Conservation (phyloP, 768 basidiomycete genomes). For the Kwoniella europaea region DNA sequence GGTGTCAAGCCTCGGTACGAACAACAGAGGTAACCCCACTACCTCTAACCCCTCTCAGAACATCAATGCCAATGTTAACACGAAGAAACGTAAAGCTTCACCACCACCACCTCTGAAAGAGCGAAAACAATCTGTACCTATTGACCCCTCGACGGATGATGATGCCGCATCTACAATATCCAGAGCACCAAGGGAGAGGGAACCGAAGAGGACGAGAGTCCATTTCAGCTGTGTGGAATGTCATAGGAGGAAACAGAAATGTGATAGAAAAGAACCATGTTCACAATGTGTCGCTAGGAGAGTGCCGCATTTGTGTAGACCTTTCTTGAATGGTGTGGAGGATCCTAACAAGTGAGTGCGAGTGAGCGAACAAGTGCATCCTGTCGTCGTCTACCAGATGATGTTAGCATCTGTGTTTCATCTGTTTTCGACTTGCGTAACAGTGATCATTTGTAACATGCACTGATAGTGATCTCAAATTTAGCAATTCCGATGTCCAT, state of each 20-base stretch:
- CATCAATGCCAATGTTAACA: conserved; percentile 1
- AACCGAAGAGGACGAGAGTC: conserved; percentile 52
- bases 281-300: conserved; percentile 57
- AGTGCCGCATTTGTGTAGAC: conserved; percentile 58
- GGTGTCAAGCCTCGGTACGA: neutral
- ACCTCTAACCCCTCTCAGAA: neutral
- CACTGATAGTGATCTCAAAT: neutral
- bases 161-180: conserved; percentile 36
- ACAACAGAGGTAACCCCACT: neutral
- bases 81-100: conserved; percentile 43
- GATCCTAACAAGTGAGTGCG: conserved; percentile 55
- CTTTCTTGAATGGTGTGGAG: conserved; percentile 58
- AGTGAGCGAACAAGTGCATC: neutral
- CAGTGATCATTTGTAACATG: neutral
- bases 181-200: conserved; percentile 13
- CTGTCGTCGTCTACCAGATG: neutral
- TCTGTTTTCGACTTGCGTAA: no score
- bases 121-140: conserved; percentile 26
- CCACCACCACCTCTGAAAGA: conserved; percentile 25
- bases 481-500: conserved; percentile 55
- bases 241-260: conserved; percentile 57
- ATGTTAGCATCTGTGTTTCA: no score
- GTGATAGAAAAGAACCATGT: conserved; percentile 54
- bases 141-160: conserved; percentile 44
- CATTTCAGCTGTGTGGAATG: conserved; percentile 55